phyloP scores from a whole-genome alignment of 805 yeast genomes.

The Nakazawaea anatomiae region DNA sequence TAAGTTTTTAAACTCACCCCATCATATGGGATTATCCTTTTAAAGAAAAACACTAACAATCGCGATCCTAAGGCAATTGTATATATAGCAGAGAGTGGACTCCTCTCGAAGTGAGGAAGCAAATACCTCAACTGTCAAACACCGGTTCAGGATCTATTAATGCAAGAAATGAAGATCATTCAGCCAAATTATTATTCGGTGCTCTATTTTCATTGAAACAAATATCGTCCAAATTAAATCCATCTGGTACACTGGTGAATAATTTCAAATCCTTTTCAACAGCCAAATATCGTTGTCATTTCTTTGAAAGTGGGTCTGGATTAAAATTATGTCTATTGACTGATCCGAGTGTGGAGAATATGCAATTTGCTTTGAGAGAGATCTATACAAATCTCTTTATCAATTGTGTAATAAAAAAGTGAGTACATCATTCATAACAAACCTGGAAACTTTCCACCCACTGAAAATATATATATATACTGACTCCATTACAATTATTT shows the following conservation, averaged over 20 bases:
- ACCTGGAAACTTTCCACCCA: no score
- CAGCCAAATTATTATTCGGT: constrained; percentile 81
- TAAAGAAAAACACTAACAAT: no score
- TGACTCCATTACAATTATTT: neutral
- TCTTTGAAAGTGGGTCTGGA: constrained; percentile 73
- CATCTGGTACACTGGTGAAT: constrained; percentile 21
- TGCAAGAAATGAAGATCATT: constrained; percentile 56
- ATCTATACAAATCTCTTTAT: constrained; percentile 57
- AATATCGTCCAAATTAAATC: constrained; percentile 52
- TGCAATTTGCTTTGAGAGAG: constrained; percentile 49
- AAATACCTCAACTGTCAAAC: constrained; percentile 4
- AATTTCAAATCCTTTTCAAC: constrained; percentile 56
- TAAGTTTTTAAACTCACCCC: constrained; percentile 19
- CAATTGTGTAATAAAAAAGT: constrained; percentile 55
- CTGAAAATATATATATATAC: neutral
- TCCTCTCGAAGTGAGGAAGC: constrained; percentile 4
- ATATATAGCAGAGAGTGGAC: constrained; percentile 73
- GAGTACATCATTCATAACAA: constrained; percentile 8
- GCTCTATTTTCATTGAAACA: constrained; percentile 73
- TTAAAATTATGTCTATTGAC: constrained; percentile 70
- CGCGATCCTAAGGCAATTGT: constrained; percentile 46
- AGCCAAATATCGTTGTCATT: constrained; percentile 73
- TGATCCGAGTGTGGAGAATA: constrained; percentile 52
- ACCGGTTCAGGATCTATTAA: constrained; percentile 32
- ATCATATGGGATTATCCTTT: no score